Evolutionary conservation across 108 stramenopile species (phyloP), one percentile per base, ranked within the genome.

Genomic region (Heterococcus sp.): DNA sequence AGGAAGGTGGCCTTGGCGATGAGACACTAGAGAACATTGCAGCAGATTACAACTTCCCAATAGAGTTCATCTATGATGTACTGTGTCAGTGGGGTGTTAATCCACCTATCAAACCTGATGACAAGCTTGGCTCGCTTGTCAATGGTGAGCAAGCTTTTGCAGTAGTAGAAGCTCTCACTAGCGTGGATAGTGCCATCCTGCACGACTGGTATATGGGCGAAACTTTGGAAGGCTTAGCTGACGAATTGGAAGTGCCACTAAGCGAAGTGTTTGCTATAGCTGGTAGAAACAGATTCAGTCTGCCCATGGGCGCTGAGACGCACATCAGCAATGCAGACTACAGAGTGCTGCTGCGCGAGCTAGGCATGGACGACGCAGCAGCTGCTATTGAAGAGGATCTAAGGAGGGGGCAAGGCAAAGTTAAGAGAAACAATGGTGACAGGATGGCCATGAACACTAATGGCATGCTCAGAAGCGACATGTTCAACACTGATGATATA

Each of bases 111-210:
- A 87, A 91, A 63, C 75, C 87, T 2, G 86, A 91, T 58, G 75
- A 37, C 2, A 86, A 88, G 37, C 74, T 94, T 35, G 93, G 93
- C 8, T 92, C 93, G 73, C 80, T 94, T 87, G 92, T 92, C 2
- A 94, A 91, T n/a, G 93, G 92, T 30, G 92, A 94, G 69, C 92
- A 92, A 69, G 92, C 92, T 5, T 94, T 92, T 90, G 91, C 92
- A 28, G 83, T 94, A 14, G 80, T 92, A 21, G 93, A 94, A 73
- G 93, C 93, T 34, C 87, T 94, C 80, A 88, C 92, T 58, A 92
- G 91, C 27, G 69, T 93, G 68, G 93, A 94, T 84, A 69, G 91
- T 26, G 90, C 85, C 0, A 88, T 76, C 1, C 74, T 94, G 76
- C 86, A 93, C 72, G 92, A 91, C 75, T 73, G 89, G 36, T 94